phyloP scores from a whole-genome alignment of 495 filamentous ascomycete genomes.

The Hypoxylon fragiforme region DNA sequence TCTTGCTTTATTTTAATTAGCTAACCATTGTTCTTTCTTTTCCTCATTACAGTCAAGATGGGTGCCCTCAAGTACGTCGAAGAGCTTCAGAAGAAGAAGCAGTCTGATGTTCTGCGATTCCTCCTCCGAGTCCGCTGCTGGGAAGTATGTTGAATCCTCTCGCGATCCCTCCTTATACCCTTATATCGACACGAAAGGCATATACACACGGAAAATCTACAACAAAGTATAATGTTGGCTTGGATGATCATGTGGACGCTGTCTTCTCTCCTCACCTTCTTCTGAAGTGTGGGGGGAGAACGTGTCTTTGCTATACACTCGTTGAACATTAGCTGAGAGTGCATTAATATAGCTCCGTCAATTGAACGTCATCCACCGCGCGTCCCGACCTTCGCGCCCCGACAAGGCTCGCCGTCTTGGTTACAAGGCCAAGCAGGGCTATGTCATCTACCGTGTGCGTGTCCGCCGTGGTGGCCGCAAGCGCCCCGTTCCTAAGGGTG shows the following conservation, averaged over 20 bases:
- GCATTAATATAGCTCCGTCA: slow-evolving; percentile 99
- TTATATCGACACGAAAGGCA: slow-evolving; percentile 33
- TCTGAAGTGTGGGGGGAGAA: slow-evolving; percentile 5
- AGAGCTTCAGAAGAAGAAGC: slow-evolving; percentile 99
- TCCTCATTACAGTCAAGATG: slow-evolving; percentile 59
- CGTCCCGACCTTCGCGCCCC: slow-evolving; percentile 95
- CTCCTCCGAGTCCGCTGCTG: slow-evolving; percentile 99
- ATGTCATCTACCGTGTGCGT: slow-evolving; percentile 99
- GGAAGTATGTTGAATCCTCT: slow-evolving; percentile 85
- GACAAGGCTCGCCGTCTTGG: slow-evolving; percentile 99
- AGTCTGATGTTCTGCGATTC: slow-evolving; percentile 98
- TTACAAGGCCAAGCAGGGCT: slow-evolving; percentile 99
- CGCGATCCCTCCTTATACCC: slow-evolving; percentile 19
- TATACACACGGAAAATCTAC: slow-evolving; percentile 37
- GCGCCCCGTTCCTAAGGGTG: slow-evolving; percentile 93
- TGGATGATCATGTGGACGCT: slow-evolving; percentile 42
- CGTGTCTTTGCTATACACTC: slow-evolving; percentile 87
- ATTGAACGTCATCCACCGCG: slow-evolving; percentile 98
- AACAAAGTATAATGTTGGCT: slow-evolving; percentile 31
- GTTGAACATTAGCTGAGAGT: slow-evolving; percentile 99
- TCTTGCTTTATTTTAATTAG: slow-evolving; percentile 6
- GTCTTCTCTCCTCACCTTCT: slow-evolving; percentile 26
- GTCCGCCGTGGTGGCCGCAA: slow-evolving; percentile 98
- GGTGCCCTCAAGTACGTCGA: slow-evolving; percentile 98
- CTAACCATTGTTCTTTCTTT: slow-evolving; percentile 21